These are phyloP conservation scores for Quambalaria eucalypti DNA, from an alignment of 1,284 basidiomycete genomes.

Conservation along the genomic window DNA sequence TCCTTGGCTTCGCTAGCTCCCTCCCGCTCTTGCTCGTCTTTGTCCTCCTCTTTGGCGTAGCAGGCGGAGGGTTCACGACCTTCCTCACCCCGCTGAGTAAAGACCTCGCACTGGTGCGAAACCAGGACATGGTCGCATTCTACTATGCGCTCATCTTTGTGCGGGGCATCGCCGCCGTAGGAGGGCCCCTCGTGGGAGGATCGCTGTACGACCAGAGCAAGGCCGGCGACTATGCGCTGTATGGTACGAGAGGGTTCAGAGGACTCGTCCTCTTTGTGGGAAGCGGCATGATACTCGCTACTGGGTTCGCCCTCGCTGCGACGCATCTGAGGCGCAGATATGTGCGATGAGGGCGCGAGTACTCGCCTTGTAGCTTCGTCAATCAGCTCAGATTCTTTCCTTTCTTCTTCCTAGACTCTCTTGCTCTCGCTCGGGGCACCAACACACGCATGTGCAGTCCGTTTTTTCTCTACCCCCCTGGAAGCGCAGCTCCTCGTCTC, in stretches of 20 bases:
- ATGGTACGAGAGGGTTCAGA: conserved; percentile 18
- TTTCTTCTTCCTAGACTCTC: too few species aligned
- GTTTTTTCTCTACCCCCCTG: too few species aligned
- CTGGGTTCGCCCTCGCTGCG: too few species aligned
- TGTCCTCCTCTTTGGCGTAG: conserved; percentile 24
- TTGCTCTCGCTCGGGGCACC: too few species aligned
- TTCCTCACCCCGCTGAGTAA: conserved; percentile 20
- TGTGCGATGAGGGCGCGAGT: too few species aligned
- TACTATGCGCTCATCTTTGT: conserved; percentile 17
- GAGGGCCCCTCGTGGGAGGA: conserved; percentile 25
- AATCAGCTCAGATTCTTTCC: too few species aligned
- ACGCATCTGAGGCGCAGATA: too few species aligned
- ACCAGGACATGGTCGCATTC: conserved; percentile 7
- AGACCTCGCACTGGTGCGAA: conserved; percentile 9
- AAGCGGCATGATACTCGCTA: conserved; percentile 7
- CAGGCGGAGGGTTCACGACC: conserved; percentile 7
- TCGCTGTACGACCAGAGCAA: conserved; percentile 6
- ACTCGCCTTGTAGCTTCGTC: too few species aligned
- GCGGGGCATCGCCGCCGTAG: conserved; percentile 21
- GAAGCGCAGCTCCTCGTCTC: too few species aligned
- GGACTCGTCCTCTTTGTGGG: conserved; percentile 23
- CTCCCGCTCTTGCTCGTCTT: conserved; percentile 27
- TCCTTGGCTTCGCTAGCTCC: conserved; percentile 28
- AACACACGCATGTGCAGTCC: too few species aligned
- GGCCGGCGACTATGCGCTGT: conserved; percentile 15